A percentile compares a stretch with the other conserved stretches of the same genome.
Conservation (phyloP, 202 grass and related monocot genomes). For the Eragrostis tef region DNA sequence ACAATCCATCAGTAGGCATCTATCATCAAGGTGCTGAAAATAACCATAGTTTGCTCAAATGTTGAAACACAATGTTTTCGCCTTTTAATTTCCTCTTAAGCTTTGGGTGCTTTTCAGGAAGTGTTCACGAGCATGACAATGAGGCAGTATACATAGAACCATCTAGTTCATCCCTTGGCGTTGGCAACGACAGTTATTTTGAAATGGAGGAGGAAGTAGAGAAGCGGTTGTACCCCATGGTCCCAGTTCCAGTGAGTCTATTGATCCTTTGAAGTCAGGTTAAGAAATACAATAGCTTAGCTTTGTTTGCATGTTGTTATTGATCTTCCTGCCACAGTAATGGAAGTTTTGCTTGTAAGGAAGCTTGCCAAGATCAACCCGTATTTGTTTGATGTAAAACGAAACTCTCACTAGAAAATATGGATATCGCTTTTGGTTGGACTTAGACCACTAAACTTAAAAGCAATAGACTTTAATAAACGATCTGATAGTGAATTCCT, state of each 20-base stretch:
- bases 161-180: slow-evolving; percentile 66
- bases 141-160: slow-evolving; percentile 56
- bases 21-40: slow-evolving; percentile 74
- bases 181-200: slow-evolving; percentile 52
- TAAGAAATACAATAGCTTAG: slow-evolving; percentile 44
- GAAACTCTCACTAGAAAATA: slow-evolving; percentile 22
- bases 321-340: slow-evolving; percentile 21
- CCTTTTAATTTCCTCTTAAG: not conserved
- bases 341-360: slow-evolving; percentile 39
- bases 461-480: slow-evolving; percentile 32
- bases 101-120: slow-evolving; percentile 50
- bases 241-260: slow-evolving; percentile 84
- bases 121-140: slow-evolving; percentile 54
- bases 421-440: slow-evolving; percentile 40
- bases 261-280: slow-evolving; percentile 49
- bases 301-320: slow-evolving; percentile 15
- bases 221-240: slow-evolving; percentile 85
- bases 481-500: slow-evolving; percentile 20
- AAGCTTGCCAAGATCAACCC: slow-evolving; percentile 29
- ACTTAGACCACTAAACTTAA: slow-evolving; percentile 26
- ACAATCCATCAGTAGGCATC: slow-evolving; percentile 70
- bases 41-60: slow-evolving; percentile 22
- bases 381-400: slow-evolving; percentile 12
- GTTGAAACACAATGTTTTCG: not conserved
- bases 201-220: slow-evolving; percentile 88